Percentiles rank a stretch among this genome's conserved stretches.
These are phyloP conservation scores for Kurtzmaniella quercitrusa DNA, from an alignment of 1,139 yeast species.

Conservation along the genomic window DNA sequence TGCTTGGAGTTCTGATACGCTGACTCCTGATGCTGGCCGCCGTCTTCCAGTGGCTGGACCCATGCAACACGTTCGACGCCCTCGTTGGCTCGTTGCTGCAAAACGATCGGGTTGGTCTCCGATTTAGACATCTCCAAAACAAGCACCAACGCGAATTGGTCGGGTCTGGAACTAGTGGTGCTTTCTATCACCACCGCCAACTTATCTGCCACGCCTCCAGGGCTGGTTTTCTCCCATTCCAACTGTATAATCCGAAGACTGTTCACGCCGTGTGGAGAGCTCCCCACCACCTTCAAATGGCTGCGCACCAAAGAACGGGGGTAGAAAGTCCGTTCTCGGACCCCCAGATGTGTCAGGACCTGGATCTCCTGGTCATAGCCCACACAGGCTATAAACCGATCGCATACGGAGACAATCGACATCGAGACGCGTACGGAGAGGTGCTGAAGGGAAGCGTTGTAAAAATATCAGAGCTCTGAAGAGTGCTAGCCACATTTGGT, in stretches of 20 bases:
- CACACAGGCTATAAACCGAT: constrained; percentile 12
- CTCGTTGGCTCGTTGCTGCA: constrained; percentile 23
- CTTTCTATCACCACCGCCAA: constrained; percentile 23
- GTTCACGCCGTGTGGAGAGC: background rate
- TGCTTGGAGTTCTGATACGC: constrained; percentile 34
- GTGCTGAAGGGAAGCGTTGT: background rate
- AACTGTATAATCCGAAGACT: constrained; percentile 12
- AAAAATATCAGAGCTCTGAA: too few relatives aligned
- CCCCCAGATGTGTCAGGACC: background rate
- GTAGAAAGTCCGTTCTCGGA: background rate
- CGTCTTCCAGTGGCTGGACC: constrained; percentile 24
- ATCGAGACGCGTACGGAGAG: background rate
- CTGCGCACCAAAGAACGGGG: background rate
- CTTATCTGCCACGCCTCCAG: constrained; percentile 16
- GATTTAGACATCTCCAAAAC: constrained; percentile 19
- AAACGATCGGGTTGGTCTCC: constrained; percentile 22
- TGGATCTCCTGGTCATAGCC: background rate
- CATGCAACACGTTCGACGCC: constrained; percentile 33
- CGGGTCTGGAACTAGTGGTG: background rate
- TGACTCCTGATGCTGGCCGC: constrained; percentile 14
- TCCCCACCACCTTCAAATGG: background rate
- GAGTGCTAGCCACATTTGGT: too few relatives aligned
- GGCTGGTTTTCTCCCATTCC: constrained; percentile 25
- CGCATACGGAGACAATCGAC: constrained; percentile 14
- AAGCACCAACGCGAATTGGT: constrained; percentile 15